A percentile compares a stretch with the other conserved stretches of the same genome.
phyloP scores from a whole-genome alignment of 2,329 filamentous ascomycete species.

The Ceratocystis diversiconidia region DNA sequence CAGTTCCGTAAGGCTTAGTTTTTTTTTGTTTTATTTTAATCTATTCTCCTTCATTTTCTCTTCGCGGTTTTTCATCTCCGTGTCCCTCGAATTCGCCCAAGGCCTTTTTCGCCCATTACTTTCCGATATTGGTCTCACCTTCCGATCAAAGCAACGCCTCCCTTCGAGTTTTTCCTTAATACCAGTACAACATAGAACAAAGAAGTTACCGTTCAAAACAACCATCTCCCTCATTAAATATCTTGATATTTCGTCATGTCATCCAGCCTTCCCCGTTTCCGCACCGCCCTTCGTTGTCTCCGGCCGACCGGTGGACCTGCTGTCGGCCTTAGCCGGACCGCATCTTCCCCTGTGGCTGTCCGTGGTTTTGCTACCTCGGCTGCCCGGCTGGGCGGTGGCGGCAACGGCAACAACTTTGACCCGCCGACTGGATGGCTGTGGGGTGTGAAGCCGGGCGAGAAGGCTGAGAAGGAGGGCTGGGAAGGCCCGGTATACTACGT shows the following conservation, averaged over 20 bases:
- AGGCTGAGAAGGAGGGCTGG: constrained; percentile 93
- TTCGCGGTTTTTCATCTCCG: neutral
- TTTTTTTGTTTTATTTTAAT: neutral
- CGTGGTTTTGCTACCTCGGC: constrained; percentile 20
- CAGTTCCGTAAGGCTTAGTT: neutral
- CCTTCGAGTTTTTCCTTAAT: too few species aligned
- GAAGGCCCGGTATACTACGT: constrained; percentile 76
- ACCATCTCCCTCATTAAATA: neutral
- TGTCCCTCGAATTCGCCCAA: neutral
- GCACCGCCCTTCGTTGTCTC: neutral
- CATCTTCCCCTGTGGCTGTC: constrained; percentile 1
- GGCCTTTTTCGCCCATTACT: too few species aligned
- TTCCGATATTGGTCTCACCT: too few species aligned
- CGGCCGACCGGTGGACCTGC: neutral
- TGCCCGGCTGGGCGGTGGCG: constrained; percentile 27
- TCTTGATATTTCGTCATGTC: neutral
- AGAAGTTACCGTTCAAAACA: neutral
- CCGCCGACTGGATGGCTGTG: constrained; percentile 85
- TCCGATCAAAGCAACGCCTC: too few species aligned
- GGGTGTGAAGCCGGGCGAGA: constrained; percentile 87
- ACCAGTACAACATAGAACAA: too few species aligned
- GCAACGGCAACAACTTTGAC: constrained; percentile 66
- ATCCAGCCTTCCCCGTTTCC: constrained; percentile 1
- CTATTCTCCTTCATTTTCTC: neutral
- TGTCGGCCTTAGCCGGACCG: neutral